phyloP scores from a whole-genome alignment of 345 rosid species.

The Excoecaria agallocha region DNA sequence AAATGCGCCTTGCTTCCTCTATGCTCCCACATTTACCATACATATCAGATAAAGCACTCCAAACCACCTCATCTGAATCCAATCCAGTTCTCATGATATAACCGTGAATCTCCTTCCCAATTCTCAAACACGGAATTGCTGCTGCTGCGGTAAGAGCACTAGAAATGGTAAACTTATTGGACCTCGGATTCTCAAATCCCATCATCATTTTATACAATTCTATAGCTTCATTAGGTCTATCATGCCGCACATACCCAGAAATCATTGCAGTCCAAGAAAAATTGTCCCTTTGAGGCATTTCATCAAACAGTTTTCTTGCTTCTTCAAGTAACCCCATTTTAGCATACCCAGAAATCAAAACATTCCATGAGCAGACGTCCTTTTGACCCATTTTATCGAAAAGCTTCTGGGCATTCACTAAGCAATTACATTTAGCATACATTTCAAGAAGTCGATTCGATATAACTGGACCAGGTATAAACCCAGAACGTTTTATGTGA shows the following conservation, averaged over 20 bases:
- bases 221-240: constrained; percentile 55
- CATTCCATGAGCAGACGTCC: constrained; percentile 83
- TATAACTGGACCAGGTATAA: constrained; percentile 58
- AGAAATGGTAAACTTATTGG: constrained; percentile 61
- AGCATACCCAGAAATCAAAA: constrained; percentile 61
- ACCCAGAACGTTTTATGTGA: constrained; percentile 57
- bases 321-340: constrained; percentile 48
- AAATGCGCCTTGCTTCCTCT: constrained; percentile 65
- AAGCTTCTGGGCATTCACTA: constrained; percentile 51
- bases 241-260: constrained; percentile 59
- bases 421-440: constrained; percentile 61
- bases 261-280: constrained; percentile 93
- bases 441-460: constrained; percentile 61
- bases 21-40: constrained; percentile 87
- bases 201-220: constrained; percentile 54
- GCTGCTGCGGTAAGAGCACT: constrained; percentile 73
- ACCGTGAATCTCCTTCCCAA: constrained; percentile 82
- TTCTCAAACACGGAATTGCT: constrained; percentile 44
- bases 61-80: constrained; percentile 81
- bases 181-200: constrained; percentile 24
- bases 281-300: constrained; percentile 75
- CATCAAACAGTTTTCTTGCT: constrained; percentile 66
- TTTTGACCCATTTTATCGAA: constrained; percentile 60
- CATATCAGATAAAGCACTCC: constrained; percentile 86
- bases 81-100: constrained; percentile 57